phyloP scores from a whole-genome alignment of 2,329 filamentous ascomycete genomes.

The Bipolaris sorokiniana region DNA sequence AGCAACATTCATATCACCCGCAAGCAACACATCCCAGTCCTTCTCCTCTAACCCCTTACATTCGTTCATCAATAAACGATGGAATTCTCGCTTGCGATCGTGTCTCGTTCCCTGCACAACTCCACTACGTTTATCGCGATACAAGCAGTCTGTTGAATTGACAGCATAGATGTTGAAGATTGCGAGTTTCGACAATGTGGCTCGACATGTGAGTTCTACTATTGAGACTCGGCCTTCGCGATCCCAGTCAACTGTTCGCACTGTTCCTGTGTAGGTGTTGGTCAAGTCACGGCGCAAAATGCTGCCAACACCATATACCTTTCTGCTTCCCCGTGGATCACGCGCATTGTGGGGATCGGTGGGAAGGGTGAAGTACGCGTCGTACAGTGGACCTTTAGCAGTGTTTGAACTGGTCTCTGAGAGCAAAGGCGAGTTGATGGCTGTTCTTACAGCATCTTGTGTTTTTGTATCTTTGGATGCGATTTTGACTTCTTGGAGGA shows the following conservation, averaged over 20 bases:
- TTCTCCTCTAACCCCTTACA: constrained; percentile 50
- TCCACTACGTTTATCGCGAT: constrained; percentile 55
- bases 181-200: constrained; percentile 43
- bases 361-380: constrained; percentile 56
- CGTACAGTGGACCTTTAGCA: constrained; percentile 48
- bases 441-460: constrained; percentile 48
- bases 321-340: constrained; percentile 54
- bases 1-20: constrained; percentile 62
- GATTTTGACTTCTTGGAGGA: constrained; percentile 60
- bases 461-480: constrained; percentile 48
- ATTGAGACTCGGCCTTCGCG: constrained; percentile 60
- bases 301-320: constrained; percentile 60
- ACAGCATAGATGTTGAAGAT: constrained; percentile 62
- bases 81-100: constrained; percentile 58
- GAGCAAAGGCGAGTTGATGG: constrained; percentile 36
- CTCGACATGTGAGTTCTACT: constrained; percentile 45
- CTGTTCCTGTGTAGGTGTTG: constrained; percentile 2
- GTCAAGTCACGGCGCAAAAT: constrained; percentile 56
- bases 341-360: constrained; percentile 58
- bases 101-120: constrained; percentile 55
- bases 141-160: constrained; percentile 58
- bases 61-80: constrained; percentile 55
- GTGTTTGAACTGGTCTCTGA: not conserved
- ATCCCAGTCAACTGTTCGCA: constrained; percentile 57
- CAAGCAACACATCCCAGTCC: constrained; percentile 56